Evolutionary conservation across 306 rosid species (phyloP).

Genomic region (Alnus glutinosa): DNA sequence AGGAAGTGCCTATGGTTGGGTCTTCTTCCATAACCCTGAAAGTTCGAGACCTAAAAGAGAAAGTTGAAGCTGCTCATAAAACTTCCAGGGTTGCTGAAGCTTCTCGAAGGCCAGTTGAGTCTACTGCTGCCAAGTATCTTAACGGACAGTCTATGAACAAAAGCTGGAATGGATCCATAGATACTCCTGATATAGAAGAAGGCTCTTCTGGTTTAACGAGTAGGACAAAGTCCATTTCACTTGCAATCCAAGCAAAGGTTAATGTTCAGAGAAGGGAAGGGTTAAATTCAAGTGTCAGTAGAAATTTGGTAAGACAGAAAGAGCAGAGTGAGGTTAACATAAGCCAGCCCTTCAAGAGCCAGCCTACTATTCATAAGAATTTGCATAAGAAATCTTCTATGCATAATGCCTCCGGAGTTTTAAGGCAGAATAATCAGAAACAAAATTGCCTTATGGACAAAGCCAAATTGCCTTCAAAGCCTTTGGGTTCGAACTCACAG

Average conservation of each 20-base stretch:
- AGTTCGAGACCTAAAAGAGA: constrained; percentile 58
- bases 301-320: constrained; percentile 50
- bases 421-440: constrained; percentile 84
- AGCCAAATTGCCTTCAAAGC: constrained; percentile 65
- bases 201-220: constrained; percentile 39
- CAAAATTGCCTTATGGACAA: constrained; percentile 66
- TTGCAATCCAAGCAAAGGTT: constrained; percentile 96
- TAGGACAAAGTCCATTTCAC: constrained; percentile 82
- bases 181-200: constrained; percentile 53
- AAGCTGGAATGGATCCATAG: constrained; percentile 88
- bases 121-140: constrained; percentile 71
- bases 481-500: constrained; percentile 45
- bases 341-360: constrained; percentile 48
- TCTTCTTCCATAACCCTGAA: constrained; percentile 57
- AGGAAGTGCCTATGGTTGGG: constrained; percentile 48
- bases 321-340: constrained; percentile 61
- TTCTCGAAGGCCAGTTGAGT: constrained; percentile 61
- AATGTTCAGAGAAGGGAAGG: constrained; percentile 93
- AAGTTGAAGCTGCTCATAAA: constrained; percentile 55
- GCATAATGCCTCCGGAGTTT: constrained; percentile 52
- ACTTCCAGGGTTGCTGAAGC: constrained; percentile 50
- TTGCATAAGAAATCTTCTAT: constrained; percentile 51
- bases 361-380: constrained; percentile 49
- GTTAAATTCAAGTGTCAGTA: constrained; percentile 51
- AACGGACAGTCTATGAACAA: constrained; percentile 83